Evolutionary conservation across 2,329 filamentous ascomycete genomes (phyloP).

Genomic region (Colletotrichum sp.): DNA sequence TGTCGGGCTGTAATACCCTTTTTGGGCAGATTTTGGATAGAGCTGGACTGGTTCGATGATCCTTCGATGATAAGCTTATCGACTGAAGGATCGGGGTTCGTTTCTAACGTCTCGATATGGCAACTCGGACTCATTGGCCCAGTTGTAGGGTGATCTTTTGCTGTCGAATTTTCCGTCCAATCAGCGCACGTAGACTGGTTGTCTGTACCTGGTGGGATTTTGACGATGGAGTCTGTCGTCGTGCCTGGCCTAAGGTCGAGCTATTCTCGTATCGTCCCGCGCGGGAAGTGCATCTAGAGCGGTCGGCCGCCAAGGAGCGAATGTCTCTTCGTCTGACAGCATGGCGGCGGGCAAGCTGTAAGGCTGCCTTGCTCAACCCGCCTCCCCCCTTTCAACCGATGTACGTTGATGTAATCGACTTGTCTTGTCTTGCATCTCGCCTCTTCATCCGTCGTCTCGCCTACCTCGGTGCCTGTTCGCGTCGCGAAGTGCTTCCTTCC

Average conservation of each 20-base stretch:
- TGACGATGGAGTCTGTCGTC: not conserved
- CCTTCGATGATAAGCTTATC: not conserved
- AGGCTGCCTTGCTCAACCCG: not conserved
- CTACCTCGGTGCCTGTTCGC: not conserved
- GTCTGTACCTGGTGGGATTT: not conserved
- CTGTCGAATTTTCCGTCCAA: not conserved
- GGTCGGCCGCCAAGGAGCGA: not conserved
- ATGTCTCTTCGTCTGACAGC: not conserved
- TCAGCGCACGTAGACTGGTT: not conserved
- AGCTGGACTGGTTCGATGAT: not conserved
- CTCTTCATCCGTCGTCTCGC: not conserved
- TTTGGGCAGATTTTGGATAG: not conserved
- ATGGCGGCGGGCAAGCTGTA: not conserved
- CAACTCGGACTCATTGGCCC: not conserved
- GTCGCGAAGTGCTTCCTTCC: not conserved
- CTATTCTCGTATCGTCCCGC: not conserved
- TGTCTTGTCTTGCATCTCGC: not conserved
- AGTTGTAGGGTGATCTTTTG: not conserved
- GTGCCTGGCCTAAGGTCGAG: not conserved
- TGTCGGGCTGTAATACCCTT: not conserved
- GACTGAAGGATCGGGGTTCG: not conserved
- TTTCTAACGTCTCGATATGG: not conserved
- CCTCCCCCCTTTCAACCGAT: not conserved
- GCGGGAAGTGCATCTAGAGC: not conserved
- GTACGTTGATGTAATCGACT: not conserved